phyloP scores from a whole-genome alignment of 2,329 filamentous ascomycete species.

The Alternaria sp. region DNA sequence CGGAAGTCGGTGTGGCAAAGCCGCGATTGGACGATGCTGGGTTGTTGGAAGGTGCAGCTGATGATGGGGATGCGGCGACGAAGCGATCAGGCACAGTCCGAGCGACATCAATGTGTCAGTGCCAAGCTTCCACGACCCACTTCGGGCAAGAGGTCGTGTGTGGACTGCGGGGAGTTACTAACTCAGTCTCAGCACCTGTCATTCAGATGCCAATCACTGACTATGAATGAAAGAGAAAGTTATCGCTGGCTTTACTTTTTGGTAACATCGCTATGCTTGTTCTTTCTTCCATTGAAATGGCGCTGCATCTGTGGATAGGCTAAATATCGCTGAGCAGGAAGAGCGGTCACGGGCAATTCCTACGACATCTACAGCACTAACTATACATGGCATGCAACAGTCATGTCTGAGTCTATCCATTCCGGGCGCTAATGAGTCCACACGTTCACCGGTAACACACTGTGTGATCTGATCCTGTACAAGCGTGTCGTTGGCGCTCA shows the following conservation, averaged over 20 bases:
- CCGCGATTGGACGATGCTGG: conserved; percentile 8
- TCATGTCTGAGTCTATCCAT: not conserved
- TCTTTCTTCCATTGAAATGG: not conserved
- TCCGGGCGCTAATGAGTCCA: not conserved
- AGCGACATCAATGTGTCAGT: conserved; percentile 14
- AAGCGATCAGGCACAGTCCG: conserved; percentile 1
- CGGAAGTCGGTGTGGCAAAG: conserved; percentile 3
- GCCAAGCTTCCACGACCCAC: conserved; percentile 17
- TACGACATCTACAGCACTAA: not conserved
- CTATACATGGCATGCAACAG: not conserved
- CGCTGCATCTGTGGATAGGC: not conserved
- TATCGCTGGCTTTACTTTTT: not conserved
- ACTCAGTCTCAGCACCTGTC: not conserved
- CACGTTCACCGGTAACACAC: not conserved
- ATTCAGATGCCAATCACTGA: not conserved
- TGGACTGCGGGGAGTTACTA: conserved; percentile 12
- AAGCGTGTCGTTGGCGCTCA: not conserved
- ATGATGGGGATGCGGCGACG: conserved; percentile 11
- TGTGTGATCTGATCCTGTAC: not conserved
- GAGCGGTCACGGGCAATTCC: not conserved
- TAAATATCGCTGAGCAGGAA: not conserved
- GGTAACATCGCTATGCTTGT: not conserved
- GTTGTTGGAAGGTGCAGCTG: conserved; percentile 1
- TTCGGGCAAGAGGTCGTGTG: conserved; percentile 12
- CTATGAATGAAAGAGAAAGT: not conserved